A percentile compares a stretch with the other conserved stretches of the same genome.
Evolutionary conservation across 768 basidiomycete genomes (phyloP).

Genomic region (Mycena vitilis): DNA sequence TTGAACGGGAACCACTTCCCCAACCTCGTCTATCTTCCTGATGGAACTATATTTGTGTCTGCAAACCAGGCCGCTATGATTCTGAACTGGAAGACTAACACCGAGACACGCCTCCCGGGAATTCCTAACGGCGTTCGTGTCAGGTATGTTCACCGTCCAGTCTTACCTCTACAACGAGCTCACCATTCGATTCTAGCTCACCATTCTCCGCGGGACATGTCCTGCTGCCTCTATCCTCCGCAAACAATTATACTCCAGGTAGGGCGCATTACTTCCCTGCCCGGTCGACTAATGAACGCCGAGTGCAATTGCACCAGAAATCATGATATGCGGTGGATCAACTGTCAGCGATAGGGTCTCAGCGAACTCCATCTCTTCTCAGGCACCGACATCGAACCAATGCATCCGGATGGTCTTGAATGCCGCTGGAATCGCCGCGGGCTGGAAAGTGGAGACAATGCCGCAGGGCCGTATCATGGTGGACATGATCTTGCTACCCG

Average conservation of each 20-base stretch:
- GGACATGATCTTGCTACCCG: conserved; percentile 52
- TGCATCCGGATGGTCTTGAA: conserved; percentile 57
- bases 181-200: conserved; percentile 31
- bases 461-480: conserved; percentile 53
- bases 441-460: conserved; percentile 61
- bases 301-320: conserved; percentile 37
- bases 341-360: conserved; percentile 46
- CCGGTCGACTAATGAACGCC: too few species aligned
- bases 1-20: conserved; percentile 37
- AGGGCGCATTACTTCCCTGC: too few species aligned
- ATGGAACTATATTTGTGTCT: conserved; percentile 54
- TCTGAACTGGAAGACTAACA: conserved; percentile 52
- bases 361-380: conserved; percentile 46
- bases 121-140: conserved; percentile 59
- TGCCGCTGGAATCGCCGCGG: conserved; percentile 53
- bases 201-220: conserved; percentile 53
- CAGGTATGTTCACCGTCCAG: conserved; percentile 34
- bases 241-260: conserved; percentile 51
- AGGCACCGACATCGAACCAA: conserved; percentile 55
- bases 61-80: conserved; percentile 57
- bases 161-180: not conserved
- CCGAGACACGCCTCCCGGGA: conserved; percentile 53
- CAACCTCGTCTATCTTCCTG: conserved; percentile 51
- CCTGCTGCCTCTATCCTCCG: conserved; percentile 51
- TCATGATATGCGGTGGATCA: conserved; percentile 61